Conservation (phyloP, 495 filamentous ascomycete genomes). For the Apodospora peruviana region DNA sequence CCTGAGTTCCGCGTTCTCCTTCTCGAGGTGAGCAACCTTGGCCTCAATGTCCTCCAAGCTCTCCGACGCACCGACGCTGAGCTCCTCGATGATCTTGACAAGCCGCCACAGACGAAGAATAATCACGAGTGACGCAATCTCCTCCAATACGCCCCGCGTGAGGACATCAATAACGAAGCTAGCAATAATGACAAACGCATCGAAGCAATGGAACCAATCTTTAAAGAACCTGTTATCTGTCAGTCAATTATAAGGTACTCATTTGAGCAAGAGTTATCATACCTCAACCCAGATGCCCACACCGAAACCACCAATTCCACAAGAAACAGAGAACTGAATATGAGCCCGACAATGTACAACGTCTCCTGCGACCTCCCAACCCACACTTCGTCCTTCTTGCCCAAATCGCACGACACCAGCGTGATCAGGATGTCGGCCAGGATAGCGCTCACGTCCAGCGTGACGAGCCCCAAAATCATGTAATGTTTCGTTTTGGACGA, state of each 20-base stretch:
- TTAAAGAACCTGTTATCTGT: slow-evolving; percentile 47
- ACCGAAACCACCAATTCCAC: slow-evolving; percentile 50
- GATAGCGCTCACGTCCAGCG: slow-evolving; percentile 52
- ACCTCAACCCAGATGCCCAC: slow-evolving; percentile 53
- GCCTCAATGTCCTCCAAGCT: slow-evolving; percentile 23
- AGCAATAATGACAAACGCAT: slow-evolving; percentile 55
- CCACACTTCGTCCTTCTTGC: slow-evolving; percentile 26
- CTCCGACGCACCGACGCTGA: slow-evolving; percentile 53
- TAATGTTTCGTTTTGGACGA: slow-evolving; percentile 55
- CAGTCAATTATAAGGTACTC: no score
- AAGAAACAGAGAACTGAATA: slow-evolving; percentile 58
- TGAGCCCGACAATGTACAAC: slow-evolving; percentile 31
- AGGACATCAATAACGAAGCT: slow-evolving; percentile 56
- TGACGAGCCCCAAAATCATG: slow-evolving; percentile 48
- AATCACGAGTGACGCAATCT: slow-evolving; percentile 58
- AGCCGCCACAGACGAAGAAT: slow-evolving; percentile 62
- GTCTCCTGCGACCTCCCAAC: slow-evolving; percentile 33
- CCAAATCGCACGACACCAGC: slow-evolving; percentile 53
- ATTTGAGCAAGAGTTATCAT: slow-evolving; percentile 16
- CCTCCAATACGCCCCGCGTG: slow-evolving; percentile 51
- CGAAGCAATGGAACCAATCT: slow-evolving; percentile 58
- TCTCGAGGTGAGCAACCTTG: slow-evolving; percentile 12
- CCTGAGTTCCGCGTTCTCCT: slow-evolving; percentile 11
- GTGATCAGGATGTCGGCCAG: slow-evolving; percentile 60
- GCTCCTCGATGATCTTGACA: slow-evolving; percentile 62